Conservation (phyloP, 177 flowering plant species). For the Tripterygium wilfordii region DNA sequence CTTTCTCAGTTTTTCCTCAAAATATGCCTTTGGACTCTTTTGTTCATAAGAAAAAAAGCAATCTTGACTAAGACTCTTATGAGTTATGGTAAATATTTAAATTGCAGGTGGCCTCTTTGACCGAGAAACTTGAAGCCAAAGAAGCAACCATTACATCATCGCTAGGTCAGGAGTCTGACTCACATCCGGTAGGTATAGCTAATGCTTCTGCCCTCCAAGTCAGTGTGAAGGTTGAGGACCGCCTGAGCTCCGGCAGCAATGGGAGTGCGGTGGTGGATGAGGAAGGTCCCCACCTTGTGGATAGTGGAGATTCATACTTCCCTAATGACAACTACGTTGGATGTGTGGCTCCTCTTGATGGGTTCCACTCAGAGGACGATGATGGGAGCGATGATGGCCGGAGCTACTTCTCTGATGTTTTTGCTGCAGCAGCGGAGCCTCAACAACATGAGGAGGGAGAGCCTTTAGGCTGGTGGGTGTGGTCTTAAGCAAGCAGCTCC, state of each 20-base stretch:
- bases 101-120: constrained; percentile 49
- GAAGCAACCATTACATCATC: constrained; percentile 20
- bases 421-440: constrained; percentile 23
- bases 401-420: constrained; percentile 40
- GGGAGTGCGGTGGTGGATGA: constrained; percentile 70
- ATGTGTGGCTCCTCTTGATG: constrained; percentile 26
- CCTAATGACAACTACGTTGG: constrained; percentile 24
- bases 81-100: too few species aligned
- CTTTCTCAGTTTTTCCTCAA: too few species aligned
- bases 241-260: constrained; percentile 56
- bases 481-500: constrained; percentile 27
- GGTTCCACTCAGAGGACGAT: constrained; percentile 55
- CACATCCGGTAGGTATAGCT: constrained; percentile 10
- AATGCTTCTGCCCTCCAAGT: not conserved
- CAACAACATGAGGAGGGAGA: constrained; percentile 32
- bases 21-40: too few species aligned
- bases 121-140: constrained; percentile 50
- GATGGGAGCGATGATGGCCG: constrained; percentile 54
- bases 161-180: constrained; percentile 15
- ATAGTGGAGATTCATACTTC: constrained; percentile 71
- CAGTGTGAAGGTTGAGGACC: constrained; percentile 51
- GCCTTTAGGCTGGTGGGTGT: constrained; percentile 56
- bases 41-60: too few species aligned
- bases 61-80: too few species aligned
- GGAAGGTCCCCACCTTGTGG: constrained; percentile 61